Percentiles rank a stretch among this genome's conserved stretches.
These are phyloP conservation scores for Meyerozyma carpophila DNA, from an alignment of 1,139 yeast species.

Conservation along the genomic window DNA sequence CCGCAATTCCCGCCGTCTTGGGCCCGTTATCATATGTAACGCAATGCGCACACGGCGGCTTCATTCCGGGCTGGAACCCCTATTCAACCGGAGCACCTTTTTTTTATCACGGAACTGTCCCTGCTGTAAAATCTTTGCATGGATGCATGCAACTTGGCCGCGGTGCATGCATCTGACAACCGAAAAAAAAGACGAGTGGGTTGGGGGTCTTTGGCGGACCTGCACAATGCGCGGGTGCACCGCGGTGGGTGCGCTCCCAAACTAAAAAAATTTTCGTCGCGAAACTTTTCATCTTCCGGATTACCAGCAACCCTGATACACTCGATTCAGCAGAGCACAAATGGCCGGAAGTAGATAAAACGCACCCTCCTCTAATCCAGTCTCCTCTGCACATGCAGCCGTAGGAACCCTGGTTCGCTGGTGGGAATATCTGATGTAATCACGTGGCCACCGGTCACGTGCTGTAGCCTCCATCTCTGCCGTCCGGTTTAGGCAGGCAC, in stretches of 20 bases:
- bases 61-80: too few relatives aligned
- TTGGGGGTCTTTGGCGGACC: neutral
- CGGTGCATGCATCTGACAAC: too few relatives aligned
- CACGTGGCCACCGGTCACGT: neutral
- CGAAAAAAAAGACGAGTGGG: too few relatives aligned
- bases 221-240: neutral
- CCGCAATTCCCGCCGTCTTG: too few relatives aligned
- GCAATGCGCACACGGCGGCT: too few relatives aligned
- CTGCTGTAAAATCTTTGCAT: too few relatives aligned
- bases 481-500: slow-evolving; percentile 18
- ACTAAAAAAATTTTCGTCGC: neutral
- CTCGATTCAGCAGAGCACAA: slow-evolving; percentile 44
- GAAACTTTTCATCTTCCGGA: slow-evolving; percentile 30
- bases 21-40: too few relatives aligned
- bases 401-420: slow-evolving; percentile 38
- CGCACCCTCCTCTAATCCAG: slow-evolving; percentile 32
- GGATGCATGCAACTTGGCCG: too few relatives aligned
- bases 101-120: too few relatives aligned
- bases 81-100: too few relatives aligned
- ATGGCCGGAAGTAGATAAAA: slow-evolving; percentile 48
- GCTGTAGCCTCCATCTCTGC: slow-evolving; percentile 20
- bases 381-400: slow-evolving; percentile 6
- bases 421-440: slow-evolving; percentile 26
- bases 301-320: slow-evolving; percentile 45
- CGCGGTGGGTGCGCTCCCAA: neutral